These are phyloP conservation scores for Cryptococcus jaspeensis DNA, from an alignment of 1,284 basidiomycete species.

Conservation along the genomic window DNA sequence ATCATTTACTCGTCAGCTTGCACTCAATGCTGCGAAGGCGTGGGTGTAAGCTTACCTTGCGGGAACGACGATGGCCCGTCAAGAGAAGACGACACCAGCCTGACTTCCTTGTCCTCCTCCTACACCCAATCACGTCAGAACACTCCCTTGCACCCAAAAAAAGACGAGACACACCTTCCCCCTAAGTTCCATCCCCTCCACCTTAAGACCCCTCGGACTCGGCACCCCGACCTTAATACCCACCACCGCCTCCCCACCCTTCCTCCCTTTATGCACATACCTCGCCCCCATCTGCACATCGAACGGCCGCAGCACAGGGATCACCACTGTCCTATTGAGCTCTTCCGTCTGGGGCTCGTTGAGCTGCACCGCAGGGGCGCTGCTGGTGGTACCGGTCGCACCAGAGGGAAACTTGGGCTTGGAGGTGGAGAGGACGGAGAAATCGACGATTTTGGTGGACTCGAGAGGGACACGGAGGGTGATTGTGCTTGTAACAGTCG, in stretches of 20 bases:
- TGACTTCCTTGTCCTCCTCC: constrained; percentile 10
- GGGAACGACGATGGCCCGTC: constrained; percentile 12
- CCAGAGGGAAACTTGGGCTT: background rate
- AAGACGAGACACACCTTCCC: constrained; percentile 2
- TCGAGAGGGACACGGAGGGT: constrained; percentile 13
- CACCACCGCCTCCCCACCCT: constrained; percentile 12
- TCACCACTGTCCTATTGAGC: constrained; percentile 21
- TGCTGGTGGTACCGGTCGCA: background rate
- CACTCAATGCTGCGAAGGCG: background rate
- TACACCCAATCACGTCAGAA: background rate
- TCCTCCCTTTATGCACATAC: constrained; percentile 10
- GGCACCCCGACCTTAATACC: constrained; percentile 11
- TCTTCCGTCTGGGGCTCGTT: constrained; percentile 19
- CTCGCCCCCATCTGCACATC: constrained; percentile 17
- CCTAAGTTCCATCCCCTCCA: constrained; percentile 15
- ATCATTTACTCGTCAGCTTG: background rate
- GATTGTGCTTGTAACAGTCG: constrained; percentile 14
- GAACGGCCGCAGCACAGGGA: constrained; percentile 39
- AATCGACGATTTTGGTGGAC: constrained; percentile 30
- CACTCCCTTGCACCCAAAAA: background rate
- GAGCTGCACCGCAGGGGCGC: background rate
- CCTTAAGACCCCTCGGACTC: constrained; percentile 12
- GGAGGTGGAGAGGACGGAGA: constrained; percentile 22
- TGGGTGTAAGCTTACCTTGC: constrained; percentile 14
- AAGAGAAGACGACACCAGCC: constrained; percentile 13